Evolutionary conservation across 208 protist species (phyloP), one percentile per base, ranked within the genome.

Genomic region (Phytomonas sp.): DNA sequence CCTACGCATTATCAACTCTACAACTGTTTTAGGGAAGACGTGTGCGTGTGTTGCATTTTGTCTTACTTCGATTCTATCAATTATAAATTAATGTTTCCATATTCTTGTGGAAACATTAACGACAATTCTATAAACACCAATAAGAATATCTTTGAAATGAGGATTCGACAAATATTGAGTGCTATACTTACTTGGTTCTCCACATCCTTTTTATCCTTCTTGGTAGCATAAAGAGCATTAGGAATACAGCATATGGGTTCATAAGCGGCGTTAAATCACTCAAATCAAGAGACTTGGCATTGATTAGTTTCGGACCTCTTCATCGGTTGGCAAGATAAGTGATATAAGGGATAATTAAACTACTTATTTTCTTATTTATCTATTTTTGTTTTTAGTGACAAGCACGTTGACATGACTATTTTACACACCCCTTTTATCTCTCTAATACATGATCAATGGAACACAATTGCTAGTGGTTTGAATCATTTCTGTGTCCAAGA

Each of bases 401-500:
- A 70, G 29, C 29, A 69, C 29, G 10, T 63, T 30, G 16, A 2
- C 8, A 74, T 78, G 73, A 71, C 32, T 0, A 61, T 78, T 14
- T 67, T 76, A 12, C 31, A 37, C 23, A 61, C 68, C 19, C 73
- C 77, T 19, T 66, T 73, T 6, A 63, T 63, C 30, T 64, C 77
- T 8, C 26, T 42, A 32, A 71, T 60, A 36, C 75, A 72, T 56
- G 6, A 29, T 37, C 70, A 52, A 8, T 91, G 82, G 82, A 76
- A 70, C 56, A 75, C 78, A 62, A 31, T 83, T n/a, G 81, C 78
- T 31, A 74, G 68, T 0, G 36, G 71, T 23, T 74, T 73, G 37
- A 75, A 75, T 23, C 29, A 69, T 30, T 77, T 88, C 60, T 86
- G 80, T 60, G 77, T 91, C 8, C 78, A 86, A 74, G 66, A 76